phyloP scores from a whole-genome alignment of 2,329 filamentous ascomycete species.

The Gnomoniopsis smithogilvyi region DNA sequence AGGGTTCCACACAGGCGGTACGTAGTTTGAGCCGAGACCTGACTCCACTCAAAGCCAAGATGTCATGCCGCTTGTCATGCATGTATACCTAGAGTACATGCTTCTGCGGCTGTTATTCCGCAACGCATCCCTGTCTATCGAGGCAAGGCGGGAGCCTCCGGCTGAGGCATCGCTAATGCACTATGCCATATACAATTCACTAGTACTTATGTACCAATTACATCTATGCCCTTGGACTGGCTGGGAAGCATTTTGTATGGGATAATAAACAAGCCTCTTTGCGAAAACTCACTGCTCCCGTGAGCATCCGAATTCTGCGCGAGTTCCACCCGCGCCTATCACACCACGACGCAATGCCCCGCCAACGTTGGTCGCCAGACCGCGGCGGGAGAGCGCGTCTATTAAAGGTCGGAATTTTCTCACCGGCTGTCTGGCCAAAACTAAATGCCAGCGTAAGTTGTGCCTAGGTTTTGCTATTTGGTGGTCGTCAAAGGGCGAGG shows the following conservation, averaged over 20 bases:
- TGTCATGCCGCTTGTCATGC: not conserved
- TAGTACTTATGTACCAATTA: not conserved
- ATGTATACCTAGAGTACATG: not conserved
- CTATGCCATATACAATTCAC: not conserved
- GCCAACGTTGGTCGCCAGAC: not conserved
- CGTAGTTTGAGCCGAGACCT: not conserved
- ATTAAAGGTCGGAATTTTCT: not conserved
- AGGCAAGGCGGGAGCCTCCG: not conserved
- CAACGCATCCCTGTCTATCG: not conserved
- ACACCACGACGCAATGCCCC: not conserved
- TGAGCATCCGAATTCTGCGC: not conserved
- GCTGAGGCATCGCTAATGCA: not conserved
- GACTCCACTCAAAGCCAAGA: not conserved
- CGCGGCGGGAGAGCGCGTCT: not conserved
- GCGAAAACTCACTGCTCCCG: not conserved
- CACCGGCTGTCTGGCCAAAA: too few species aligned
- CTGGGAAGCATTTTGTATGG: not conserved
- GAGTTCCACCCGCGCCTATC: not conserved
- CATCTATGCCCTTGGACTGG: not conserved
- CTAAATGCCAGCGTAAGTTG: too few species aligned
- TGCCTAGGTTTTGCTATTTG: too few species aligned
- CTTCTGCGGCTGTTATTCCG: not conserved
- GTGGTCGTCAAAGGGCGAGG: too few species aligned
- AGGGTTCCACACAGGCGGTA: not conserved
- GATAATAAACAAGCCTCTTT: not conserved